These are phyloP conservation scores for Kalmanozyma brasiliensis DNA, from an alignment of 1,284 basidiomycete genomes.

Conservation along the genomic window DNA sequence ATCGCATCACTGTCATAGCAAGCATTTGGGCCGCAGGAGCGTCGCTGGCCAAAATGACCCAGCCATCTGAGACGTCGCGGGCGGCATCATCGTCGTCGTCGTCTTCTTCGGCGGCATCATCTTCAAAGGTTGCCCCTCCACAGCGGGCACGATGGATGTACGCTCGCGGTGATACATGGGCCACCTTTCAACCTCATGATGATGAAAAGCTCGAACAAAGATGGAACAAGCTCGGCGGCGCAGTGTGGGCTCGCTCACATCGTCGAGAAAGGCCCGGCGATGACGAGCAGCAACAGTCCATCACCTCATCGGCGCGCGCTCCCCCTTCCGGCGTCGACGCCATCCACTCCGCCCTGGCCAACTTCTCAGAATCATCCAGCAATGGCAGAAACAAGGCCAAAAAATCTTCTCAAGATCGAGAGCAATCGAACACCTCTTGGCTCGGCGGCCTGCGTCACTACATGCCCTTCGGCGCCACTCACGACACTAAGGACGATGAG, in stretches of 20 bases:
- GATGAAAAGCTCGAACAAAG: slow-evolving; percentile 53
- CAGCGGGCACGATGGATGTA: slow-evolving; percentile 61
- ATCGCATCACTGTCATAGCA: too few relatives aligned
- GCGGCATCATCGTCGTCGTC: too few relatives aligned
- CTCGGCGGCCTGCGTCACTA: slow-evolving; percentile 10
- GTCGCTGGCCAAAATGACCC: slow-evolving; percentile 9
- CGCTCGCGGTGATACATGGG: slow-evolving; percentile 58
- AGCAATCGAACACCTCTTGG: slow-evolving; percentile 6
- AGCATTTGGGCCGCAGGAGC: neutral
- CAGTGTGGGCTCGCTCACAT: slow-evolving; percentile 15
- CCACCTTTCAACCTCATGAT: slow-evolving; percentile 55
- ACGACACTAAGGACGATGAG: neutral
- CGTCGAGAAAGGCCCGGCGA: neutral
- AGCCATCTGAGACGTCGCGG: slow-evolving; percentile 14
- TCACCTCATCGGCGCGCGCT: slow-evolving; percentile 6
- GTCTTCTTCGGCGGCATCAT: slow-evolving; percentile 1
- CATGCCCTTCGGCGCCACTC: slow-evolving; percentile 8
- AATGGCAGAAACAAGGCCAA: slow-evolving; percentile 3
- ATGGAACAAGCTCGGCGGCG: slow-evolving; percentile 49
- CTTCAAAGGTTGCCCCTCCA: slow-evolving; percentile 14
- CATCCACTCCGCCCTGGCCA: slow-evolving; percentile 29
- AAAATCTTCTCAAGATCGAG: neutral
- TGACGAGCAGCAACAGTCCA: slow-evolving; percentile 5
- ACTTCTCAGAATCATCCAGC: slow-evolving; percentile 9
- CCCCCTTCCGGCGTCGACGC: slow-evolving; percentile 52